phyloP scores from a whole-genome alignment of 139 green algal species.

The Coccomyxa sp. region DNA sequence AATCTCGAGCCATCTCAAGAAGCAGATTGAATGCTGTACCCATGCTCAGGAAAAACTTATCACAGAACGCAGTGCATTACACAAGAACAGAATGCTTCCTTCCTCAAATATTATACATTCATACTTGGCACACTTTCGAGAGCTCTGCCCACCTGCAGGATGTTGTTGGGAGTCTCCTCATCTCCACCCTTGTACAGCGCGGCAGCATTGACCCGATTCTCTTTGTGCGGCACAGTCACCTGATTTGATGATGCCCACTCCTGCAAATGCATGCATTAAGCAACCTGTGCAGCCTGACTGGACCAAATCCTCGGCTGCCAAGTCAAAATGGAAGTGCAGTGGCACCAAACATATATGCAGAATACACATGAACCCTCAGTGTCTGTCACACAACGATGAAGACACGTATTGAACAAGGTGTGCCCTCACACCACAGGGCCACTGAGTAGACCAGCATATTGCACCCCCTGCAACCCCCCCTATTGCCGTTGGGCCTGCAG shows the following conservation, averaged over 20 bases:
- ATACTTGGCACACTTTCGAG: not conserved
- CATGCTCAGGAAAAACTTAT: no score
- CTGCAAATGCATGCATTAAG: conserved; percentile 16
- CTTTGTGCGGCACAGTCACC: conserved; percentile 42
- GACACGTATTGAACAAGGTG: not conserved
- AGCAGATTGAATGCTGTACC: no score
- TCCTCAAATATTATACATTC: not conserved
- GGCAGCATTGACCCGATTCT: conserved; percentile 10
- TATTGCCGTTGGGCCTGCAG: no score
- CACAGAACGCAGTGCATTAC: no score
- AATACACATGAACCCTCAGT: no score
- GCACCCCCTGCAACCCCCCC: no score
- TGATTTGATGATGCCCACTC: conserved; percentile 72
- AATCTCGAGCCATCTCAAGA: no score
- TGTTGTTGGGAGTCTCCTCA: conserved; percentile 54
- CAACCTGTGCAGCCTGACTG: not conserved
- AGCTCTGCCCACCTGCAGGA: conserved; percentile 55
- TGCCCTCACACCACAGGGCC: no score
- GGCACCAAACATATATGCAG: no score
- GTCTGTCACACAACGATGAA: not conserved
- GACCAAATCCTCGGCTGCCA: not conserved
- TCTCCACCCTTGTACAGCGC: conserved; percentile 49
- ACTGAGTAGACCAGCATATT: no score
- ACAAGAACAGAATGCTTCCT: no score
- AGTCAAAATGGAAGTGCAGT: not conserved